Evolutionary conservation across 495 filamentous ascomycete genomes (phyloP), one percentile per base, ranked within the genome.

Genomic region (Penicillium daleae): DNA sequence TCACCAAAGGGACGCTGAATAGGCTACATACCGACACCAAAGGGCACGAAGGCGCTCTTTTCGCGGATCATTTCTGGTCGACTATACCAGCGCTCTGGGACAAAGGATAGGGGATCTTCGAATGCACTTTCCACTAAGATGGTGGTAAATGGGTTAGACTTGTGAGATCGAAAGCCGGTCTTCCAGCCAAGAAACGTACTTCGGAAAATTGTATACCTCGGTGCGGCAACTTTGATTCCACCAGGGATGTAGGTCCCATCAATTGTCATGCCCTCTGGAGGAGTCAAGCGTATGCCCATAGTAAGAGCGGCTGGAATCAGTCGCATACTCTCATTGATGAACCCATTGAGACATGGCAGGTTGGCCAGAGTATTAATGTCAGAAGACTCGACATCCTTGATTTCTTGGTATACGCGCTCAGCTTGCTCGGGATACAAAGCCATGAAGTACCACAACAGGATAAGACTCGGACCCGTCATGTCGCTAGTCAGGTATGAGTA

Each of bases 11-110:
- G 24, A 12, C 2, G 1, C 15, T 19, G 8, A 19, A 78, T 80
- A 24, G 7, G 13, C 22, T 21, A 76, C 59, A 19, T 59, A 73
- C 77, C 76, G 15, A 66, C 19, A 6, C 74, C 74, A 63, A 88
- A 87, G 0, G 85, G 84, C 0, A 72, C 63, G 57, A 81, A 87
- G 0, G 78, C 83, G 15, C 65, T 61, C 57, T 72, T 77, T 53
- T 84, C 71, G 7, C 67, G 69, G 37, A 83, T 70, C 74, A 49
- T 49, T 26, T 49, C 44, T 13, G 44, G 76, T 31, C 63, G 58
- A 8, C 71, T 68, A 55, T 70, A 76, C 81, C 82, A 87, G 21
- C 84, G 74, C 63, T 85, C 83, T 1, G 83, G 83, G 42, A 85
- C 71, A 48, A 79, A 85, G n/a, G 76, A 67, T 39, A 10, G 29